Base-by-base conservation (phyloP, 768 basidiomycete species). In the Collybia sp. region DNA sequence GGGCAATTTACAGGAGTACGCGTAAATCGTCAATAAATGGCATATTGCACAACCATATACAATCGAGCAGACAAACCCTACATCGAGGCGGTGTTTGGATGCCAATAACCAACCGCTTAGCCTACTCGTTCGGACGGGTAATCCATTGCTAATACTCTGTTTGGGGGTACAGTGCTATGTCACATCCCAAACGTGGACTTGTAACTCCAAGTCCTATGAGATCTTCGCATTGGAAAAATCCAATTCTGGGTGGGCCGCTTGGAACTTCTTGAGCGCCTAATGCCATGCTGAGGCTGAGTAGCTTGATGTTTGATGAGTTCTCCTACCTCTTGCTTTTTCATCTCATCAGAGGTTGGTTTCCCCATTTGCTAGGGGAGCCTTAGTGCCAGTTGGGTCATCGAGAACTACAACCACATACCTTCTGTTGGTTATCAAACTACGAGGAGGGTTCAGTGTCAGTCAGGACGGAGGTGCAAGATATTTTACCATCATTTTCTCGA, bases 401-500 rank as follows among this genome's bases (percentile, higher is more conserved):
- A 33, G 30, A 12, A 13, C 2, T 18, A 32, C 19, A 5, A 35
- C 20, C 6, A 36, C 58, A 43, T 58, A 82, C 84, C 70, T 82
- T 85, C 58, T 84, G 84, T 59, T 86, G 84, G 52, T 87, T 86
- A 57, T 88, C 86, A 52, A 85, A 88, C 85, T 87, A 53, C 2
- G 42, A 12, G 38, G 18, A 25, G 39, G 6, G 48, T 42, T 31
- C 46, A 40, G 38, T 39, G 42, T 8, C 33, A 43, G 16, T 38
- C 15, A 34, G 42, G 33, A 40, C 17, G 25, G 39, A 19, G 39
- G 20, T 45, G 12, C 41, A 30, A 19, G 43, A 86, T 25, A 25
- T 25, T 25, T 55, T 69, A 95, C 95, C 95, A 99, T 98, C 96
- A 99, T 99, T 74, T 99, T 99, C 67, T 99, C 96, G 3, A 99